Evolutionary conservation across 345 rosid genomes (phyloP).

Genomic region (Xanthoceras sorbifolium): DNA sequence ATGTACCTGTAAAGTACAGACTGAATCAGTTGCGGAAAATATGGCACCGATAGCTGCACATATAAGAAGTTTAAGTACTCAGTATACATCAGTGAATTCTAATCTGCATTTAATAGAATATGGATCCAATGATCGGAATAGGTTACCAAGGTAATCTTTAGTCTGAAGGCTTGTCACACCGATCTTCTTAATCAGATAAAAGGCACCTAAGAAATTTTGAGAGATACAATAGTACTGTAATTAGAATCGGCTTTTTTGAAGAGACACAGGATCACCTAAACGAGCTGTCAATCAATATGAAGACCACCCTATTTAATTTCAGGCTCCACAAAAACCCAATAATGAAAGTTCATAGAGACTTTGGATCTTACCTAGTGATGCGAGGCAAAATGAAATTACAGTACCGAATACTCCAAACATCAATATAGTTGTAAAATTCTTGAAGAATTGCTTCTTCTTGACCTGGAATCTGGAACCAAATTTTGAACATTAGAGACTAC

Average conservation of each 20-base stretch:
- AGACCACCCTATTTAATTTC: not conserved
- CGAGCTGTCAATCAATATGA: not conserved
- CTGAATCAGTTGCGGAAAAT: constrained; percentile 76
- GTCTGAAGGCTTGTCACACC: constrained; percentile 43
- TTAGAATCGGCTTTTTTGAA: constrained; percentile 5
- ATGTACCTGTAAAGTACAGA: constrained; percentile 73
- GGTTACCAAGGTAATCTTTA: constrained; percentile 55
- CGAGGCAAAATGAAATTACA: constrained; percentile 67
- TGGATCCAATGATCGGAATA: not conserved
- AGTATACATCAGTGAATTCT: constrained; percentile 10
- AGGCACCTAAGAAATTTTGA: constrained; percentile 41
- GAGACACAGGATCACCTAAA: not conserved
- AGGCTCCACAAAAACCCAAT: not conserved
- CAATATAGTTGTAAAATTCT: constrained; percentile 66
- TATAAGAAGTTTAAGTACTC: constrained; percentile 10
- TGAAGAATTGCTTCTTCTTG: constrained; percentile 74
- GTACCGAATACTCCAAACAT: constrained; percentile 71
- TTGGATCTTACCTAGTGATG: constrained; percentile 48
- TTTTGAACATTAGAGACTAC: constrained; percentile 7
- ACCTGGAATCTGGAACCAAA: constrained; percentile 70
- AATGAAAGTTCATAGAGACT: constrained; percentile 2
- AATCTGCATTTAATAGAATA: not conserved
- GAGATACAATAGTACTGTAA: not conserved
- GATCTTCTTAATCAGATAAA: constrained; percentile 39
- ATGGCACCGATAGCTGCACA: constrained; percentile 71